Evolutionary conservation across 768 basidiomycete species (phyloP).

Genomic region (Ephemerocybe angulata): DNA sequence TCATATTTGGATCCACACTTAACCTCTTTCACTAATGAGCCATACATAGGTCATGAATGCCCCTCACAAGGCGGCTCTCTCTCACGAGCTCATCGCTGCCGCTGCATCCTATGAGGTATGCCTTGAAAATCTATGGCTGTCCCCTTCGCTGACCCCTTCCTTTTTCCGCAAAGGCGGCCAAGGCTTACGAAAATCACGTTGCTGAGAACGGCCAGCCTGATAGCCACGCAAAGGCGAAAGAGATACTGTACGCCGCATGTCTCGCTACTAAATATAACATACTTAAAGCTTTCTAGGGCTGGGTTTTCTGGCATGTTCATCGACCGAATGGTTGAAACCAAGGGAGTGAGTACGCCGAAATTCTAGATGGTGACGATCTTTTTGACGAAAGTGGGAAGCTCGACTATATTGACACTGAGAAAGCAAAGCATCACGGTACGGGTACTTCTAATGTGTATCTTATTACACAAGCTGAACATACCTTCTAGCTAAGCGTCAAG

Average conservation of each 20-base stretch:
- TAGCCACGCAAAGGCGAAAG: slow-evolving; percentile 43
- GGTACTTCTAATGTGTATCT: not conserved
- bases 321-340: slow-evolving; percentile 43
- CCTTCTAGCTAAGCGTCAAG: slow-evolving; percentile 11
- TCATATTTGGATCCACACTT: too few species aligned
- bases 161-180: too few species aligned
- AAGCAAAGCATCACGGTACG: slow-evolving; percentile 2
- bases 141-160: too few species aligned
- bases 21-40: too few species aligned
- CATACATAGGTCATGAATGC: slow-evolving; percentile 39
- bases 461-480: not conserved
- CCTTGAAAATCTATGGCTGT: too few species aligned
- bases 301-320: slow-evolving; percentile 40
- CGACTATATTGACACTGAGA: not conserved
- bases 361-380: not conserved
- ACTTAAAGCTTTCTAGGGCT: slow-evolving; percentile 36
- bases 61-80: slow-evolving; percentile 54
- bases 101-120: slow-evolving; percentile 63
- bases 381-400: not conserved
- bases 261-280: too few species aligned
- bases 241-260: slow-evolving; percentile 24
- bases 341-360: slow-evolving; percentile 33
- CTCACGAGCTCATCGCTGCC: slow-evolving; percentile 65
- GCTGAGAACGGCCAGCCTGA: slow-evolving; percentile 35
- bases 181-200: slow-evolving; percentile 45